Percentiles rank a stretch among this genome's conserved stretches.
Conservation (phyloP, 2,329 filamentous ascomycete species). For the Hymenoscyphus repandus region DNA sequence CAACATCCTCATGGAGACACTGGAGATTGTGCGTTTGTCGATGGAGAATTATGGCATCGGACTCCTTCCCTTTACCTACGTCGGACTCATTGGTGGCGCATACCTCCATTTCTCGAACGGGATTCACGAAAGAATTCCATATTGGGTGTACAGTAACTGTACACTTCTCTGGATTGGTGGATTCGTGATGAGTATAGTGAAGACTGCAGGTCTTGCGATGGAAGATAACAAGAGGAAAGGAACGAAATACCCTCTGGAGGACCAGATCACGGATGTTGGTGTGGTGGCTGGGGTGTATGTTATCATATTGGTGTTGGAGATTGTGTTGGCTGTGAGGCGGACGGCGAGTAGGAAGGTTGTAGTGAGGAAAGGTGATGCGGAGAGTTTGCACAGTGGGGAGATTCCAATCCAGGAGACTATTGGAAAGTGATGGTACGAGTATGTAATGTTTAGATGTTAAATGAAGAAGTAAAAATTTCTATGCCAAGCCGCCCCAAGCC, state of each 20-base stretch:
- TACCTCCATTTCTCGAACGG: conserved; percentile 26
- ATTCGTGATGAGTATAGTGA: conserved; percentile 25
- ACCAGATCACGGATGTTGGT: conserved; percentile 31
- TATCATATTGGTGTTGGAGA: conserved; percentile 27
- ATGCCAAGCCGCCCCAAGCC: no score
- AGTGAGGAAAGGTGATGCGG: neutral
- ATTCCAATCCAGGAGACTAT: neutral
- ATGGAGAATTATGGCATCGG: conserved; percentile 30
- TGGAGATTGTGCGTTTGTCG: conserved; percentile 32
- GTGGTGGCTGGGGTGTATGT: conserved; percentile 33
- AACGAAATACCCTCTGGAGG: conserved; percentile 29
- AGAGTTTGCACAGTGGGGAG: conserved; percentile 7
- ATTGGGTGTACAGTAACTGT: conserved; percentile 26
- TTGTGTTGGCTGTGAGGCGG: conserved; percentile 20
- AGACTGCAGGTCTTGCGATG: conserved; percentile 27
- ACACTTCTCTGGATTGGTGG: conserved; percentile 29
- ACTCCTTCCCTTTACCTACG: conserved; percentile 32
- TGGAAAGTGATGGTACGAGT: neutral
- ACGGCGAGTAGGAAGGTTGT: conserved; percentile 9
- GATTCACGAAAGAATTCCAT: conserved; percentile 15
- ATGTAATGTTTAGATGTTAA: neutral
- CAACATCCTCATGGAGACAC: conserved; percentile 30
- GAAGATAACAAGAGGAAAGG: conserved; percentile 28
- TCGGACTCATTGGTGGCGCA: conserved; percentile 26
- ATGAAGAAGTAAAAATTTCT: no score